These are phyloP conservation scores for Graphium sp. DNA, from an alignment of 2,329 filamentous ascomycete genomes.

Conservation along the genomic window DNA sequence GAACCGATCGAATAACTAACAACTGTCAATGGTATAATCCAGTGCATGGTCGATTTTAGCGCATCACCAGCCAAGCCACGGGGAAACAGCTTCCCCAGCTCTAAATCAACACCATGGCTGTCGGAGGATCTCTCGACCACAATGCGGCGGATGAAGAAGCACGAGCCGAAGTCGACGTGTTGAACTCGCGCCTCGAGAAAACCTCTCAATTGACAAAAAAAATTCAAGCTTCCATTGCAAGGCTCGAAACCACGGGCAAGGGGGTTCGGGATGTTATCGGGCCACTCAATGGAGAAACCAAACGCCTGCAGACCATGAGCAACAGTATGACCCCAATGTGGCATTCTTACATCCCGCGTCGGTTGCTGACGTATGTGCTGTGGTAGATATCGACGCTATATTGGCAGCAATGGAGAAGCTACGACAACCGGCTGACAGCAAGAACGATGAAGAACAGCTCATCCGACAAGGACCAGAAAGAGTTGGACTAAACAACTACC, in stretches of 20 bases:
- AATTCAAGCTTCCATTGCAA: constrained; percentile 73
- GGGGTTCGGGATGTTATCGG: constrained; percentile 84
- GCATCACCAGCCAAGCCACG: too few species aligned
- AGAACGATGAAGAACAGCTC: constrained; percentile 79
- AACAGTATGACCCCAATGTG: constrained; percentile 34
- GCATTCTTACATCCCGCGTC: not conserved
- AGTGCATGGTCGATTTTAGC: too few species aligned
- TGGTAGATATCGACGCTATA: constrained; percentile 65
- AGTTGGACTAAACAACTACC: constrained; percentile 67
- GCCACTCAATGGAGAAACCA: constrained; percentile 84
- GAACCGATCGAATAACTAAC: too few species aligned
- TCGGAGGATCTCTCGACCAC: constrained; percentile 25
- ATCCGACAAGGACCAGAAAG: constrained; percentile 77
- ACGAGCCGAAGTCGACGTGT: constrained; percentile 51
- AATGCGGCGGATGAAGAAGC: constrained; percentile 49
- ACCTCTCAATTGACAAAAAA: constrained; percentile 88
- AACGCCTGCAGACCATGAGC: constrained; percentile 72
- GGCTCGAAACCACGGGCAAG: constrained; percentile 76
- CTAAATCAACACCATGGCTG: too few species aligned
- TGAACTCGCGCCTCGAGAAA: constrained; percentile 69
- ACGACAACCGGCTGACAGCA: constrained; percentile 80
- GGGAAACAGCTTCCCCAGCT: too few species aligned
- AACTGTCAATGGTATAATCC: too few species aligned
- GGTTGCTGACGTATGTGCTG: constrained; percentile 2
- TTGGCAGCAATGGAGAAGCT: constrained; percentile 77